Percentiles rank a stretch among this genome's conserved stretches.
phyloP scores from a whole-genome alignment of 768 basidiomycete species.

The Mycena latifolia region DNA sequence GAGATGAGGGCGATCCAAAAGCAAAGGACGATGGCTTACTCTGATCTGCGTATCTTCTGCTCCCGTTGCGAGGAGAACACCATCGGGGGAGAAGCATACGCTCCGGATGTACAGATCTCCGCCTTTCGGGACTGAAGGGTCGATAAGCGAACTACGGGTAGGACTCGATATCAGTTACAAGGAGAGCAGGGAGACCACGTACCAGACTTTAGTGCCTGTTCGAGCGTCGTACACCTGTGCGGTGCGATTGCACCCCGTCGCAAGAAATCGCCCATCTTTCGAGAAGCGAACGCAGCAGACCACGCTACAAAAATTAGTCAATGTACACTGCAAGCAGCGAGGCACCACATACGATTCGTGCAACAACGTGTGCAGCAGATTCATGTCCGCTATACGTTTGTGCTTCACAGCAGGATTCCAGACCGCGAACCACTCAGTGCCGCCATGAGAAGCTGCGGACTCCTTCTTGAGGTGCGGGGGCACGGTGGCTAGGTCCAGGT shows the following conservation, averaged over 20 bases:
- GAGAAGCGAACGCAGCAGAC: slow-evolving; percentile 85
- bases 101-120: slow-evolving; percentile 76
- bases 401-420: slow-evolving; percentile 69
- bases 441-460: slow-evolving; percentile 40
- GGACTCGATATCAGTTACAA: slow-evolving; percentile 53
- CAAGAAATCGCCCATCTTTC: slow-evolving; percentile 81
- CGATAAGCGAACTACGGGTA: slow-evolving; percentile 29
- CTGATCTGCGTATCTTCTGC: slow-evolving; percentile 87
- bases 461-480: slow-evolving; percentile 63
- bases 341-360: slow-evolving; percentile 71
- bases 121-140: slow-evolving; percentile 37
- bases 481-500: slow-evolving; percentile 52
- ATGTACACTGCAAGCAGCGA: not conserved
- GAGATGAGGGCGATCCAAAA: slow-evolving; percentile 29
- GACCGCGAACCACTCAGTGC: slow-evolving; percentile 80
- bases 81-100: slow-evolving; percentile 87
- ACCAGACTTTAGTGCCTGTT: slow-evolving; percentile 80
- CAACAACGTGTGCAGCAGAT: slow-evolving; percentile 74
- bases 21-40: slow-evolving; percentile 55
- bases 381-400: slow-evolving; percentile 73
- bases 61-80: slow-evolving; percentile 83
- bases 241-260: slow-evolving; percentile 85
- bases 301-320: slow-evolving; percentile 25
- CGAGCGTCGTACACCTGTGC: slow-evolving; percentile 88
- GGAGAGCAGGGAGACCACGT: slow-evolving; percentile 63